Base-by-base conservation (phyloP, 352 stramenopile genomes). In the Pythium folliculosum region DNA sequence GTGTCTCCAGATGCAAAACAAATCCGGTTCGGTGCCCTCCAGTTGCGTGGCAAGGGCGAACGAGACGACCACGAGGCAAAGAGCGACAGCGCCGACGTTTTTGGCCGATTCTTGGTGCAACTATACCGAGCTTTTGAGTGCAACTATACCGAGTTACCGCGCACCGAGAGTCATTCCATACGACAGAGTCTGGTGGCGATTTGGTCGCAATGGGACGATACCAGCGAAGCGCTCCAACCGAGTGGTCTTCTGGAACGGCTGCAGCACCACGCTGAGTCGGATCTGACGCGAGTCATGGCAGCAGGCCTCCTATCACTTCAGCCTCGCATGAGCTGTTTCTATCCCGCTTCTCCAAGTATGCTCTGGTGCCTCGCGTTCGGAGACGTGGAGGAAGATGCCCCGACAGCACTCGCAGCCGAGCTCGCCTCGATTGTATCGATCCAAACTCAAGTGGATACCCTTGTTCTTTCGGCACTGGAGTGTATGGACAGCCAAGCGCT, bases 1-100 rank as follows among this genome's bases (percentile, higher is more conserved):
- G 59, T 85, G 14, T 77, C 77, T 21, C 60, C 65, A 0, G 63
- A 79, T 40, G 70, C 64, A 3, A 62, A 30, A 0, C 62, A 77
- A 16, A 51, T 81, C 32, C 72, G 75, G 5, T 62, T 82, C 4
- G 74, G 67, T 8, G 60, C 63, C 21, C 19, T 84, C 10, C 44
- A 57, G 0, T 10, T 60, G 7, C 5, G 9, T 3, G 54, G 45
- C 52, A 47, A 59, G 10, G 13, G 6, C 13, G 30, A n/a, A 6
- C 30, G 4, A n/a, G 30, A 30, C 9, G 3, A 25, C 27, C 32
- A 47, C 40, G 40, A 32, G 27, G 27, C 27, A 32, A 2, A 5
- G 27, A 32, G 27, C 27, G 27, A 32, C 17, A 47, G 40, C 17
- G 17, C 10, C 37, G 40, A 21, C 1, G 6, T 47, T 4, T 47